phyloP scores from a whole-genome alignment of 148 eudicot species.

The Vaccinium myrtillus region DNA sequence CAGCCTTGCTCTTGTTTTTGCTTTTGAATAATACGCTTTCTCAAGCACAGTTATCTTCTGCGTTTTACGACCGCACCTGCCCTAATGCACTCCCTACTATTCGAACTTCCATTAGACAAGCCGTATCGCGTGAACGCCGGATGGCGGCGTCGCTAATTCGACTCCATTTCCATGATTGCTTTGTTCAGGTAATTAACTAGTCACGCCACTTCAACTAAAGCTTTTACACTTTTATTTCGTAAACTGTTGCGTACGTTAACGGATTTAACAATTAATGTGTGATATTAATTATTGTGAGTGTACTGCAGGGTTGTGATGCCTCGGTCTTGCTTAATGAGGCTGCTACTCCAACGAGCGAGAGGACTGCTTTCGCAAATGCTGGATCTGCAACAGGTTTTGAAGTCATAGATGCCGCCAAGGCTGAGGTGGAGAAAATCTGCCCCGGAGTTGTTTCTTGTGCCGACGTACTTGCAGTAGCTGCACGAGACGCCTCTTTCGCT shows the following conservation, averaged over 20 bases:
- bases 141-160: conserved; percentile 35
- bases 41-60: conserved; percentile 26
- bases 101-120: conserved; percentile 18
- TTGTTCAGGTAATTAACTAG: conserved; percentile 28
- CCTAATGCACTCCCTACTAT: conserved; percentile 24
- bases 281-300: too few relatives aligned
- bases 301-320: conserved; percentile 12
- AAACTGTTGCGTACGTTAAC: too few relatives aligned
- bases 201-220: too few relatives aligned
- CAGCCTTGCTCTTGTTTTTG: conserved; percentile 22
- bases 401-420: conserved; percentile 23
- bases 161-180: conserved; percentile 43
- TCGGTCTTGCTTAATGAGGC: conserved; percentile 34
- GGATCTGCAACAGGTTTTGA: conserved; percentile 22
- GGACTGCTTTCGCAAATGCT: conserved; percentile 9
- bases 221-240: background rate
- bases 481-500: conserved; percentile 30
- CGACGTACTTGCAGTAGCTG: conserved; percentile 37
- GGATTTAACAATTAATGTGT: too few relatives aligned
- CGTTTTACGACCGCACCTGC: conserved; percentile 27
- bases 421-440: conserved; percentile 24
- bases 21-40: background rate
- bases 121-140: conserved; percentile 26
- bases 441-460: conserved; percentile 40
- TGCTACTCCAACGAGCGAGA: conserved; percentile 22